These are phyloP conservation scores for Zygosaccharomyces bailii DNA, from an alignment of 805 yeast genomes.

Conservation along the genomic window DNA sequence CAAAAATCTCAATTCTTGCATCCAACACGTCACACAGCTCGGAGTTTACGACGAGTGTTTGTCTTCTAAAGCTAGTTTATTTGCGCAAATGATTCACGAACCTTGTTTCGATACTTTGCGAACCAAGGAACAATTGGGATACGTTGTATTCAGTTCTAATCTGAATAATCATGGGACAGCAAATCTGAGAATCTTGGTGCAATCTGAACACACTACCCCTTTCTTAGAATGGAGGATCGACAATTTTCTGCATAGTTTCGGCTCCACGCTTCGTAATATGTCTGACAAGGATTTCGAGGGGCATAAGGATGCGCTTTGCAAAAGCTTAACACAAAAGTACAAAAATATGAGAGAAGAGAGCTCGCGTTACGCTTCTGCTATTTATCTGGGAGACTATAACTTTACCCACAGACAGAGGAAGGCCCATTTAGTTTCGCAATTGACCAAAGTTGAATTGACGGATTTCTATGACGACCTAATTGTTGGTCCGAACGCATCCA, in stretches of 20 bases:
- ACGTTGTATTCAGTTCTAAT: slow-evolving; percentile 81
- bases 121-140: slow-evolving; percentile 93
- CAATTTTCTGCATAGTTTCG: slow-evolving; percentile 53
- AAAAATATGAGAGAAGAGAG: slow-evolving; percentile 81
- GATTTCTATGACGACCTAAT: slow-evolving; percentile 51
- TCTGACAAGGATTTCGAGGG: slow-evolving; percentile 61
- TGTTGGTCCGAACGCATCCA: slow-evolving; percentile 37
- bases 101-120: slow-evolving; percentile 88
- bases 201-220: slow-evolving; percentile 73
- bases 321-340: slow-evolving; percentile 62
- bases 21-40: slow-evolving; percentile 72
- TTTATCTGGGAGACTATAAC: slow-evolving; percentile 75
- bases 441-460: slow-evolving; percentile 56
- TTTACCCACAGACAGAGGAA: slow-evolving; percentile 57
- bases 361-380: slow-evolving; percentile 57
- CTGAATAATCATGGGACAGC: slow-evolving; percentile 62
- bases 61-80: slow-evolving; percentile 55
- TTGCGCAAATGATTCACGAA: slow-evolving; percentile 72
- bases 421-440: slow-evolving; percentile 50
- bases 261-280: slow-evolving; percentile 46
- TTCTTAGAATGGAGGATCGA: slow-evolving; percentile 77
- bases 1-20: slow-evolving; percentile 76
- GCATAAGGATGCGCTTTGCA: slow-evolving; percentile 65
- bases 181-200: slow-evolving; percentile 64
- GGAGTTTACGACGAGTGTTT: slow-evolving; percentile 47